phyloP scores from a whole-genome alignment of 1,284 basidiomycete species.

The Melampsora larici-populina region DNA sequence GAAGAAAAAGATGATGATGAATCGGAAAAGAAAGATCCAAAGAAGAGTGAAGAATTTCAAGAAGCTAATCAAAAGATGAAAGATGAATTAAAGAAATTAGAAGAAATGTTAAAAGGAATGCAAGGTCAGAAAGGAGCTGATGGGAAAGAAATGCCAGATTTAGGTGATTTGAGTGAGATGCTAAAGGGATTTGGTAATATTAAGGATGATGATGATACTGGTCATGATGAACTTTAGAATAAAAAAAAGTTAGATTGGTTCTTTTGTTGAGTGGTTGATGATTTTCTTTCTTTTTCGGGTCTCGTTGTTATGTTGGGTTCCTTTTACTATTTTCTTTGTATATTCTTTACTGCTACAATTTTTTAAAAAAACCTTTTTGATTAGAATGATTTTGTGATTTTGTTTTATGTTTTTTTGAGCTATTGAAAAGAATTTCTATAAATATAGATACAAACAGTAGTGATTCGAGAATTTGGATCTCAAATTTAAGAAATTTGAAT shows the following conservation, averaged over 20 bases:
- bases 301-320: background rate
- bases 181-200: slow-evolving; percentile 13
- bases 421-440: too few relatives aligned
- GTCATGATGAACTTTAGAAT: background rate
- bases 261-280: background rate
- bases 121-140: background rate
- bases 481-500: too few relatives aligned
- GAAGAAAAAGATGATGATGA: background rate
- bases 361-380: too few relatives aligned
- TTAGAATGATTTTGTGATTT: too few relatives aligned
- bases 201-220: slow-evolving; percentile 9
- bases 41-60: slow-evolving; percentile 5
- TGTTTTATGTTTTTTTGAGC: too few relatives aligned
- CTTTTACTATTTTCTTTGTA: background rate
- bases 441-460: too few relatives aligned
- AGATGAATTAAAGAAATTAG: slow-evolving; percentile 26
- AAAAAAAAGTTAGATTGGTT: background rate
- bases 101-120: slow-evolving; percentile 10
- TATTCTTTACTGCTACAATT: too few relatives aligned
- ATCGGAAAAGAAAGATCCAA: slow-evolving; percentile 1
- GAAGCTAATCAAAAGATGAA: slow-evolving; percentile 18
- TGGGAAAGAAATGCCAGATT: background rate
- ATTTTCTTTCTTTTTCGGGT: background rate
- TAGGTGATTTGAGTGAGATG: background rate
- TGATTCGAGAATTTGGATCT: too few relatives aligned